Base-by-base conservation (phyloP, 345 rosid species). In the Abelmoschus esculentus region DNA sequence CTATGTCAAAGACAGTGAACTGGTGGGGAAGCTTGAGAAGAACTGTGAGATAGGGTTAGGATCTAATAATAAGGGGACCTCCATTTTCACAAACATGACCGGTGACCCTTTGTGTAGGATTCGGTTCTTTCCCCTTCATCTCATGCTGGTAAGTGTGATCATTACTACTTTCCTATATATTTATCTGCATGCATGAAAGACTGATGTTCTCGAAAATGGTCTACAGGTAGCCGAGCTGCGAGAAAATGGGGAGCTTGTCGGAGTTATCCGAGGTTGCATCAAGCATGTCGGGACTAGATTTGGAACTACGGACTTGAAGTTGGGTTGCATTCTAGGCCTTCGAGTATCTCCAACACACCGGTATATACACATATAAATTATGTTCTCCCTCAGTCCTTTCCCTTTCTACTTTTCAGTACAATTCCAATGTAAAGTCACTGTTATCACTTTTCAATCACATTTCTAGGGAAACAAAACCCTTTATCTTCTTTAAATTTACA, bases 271-370 rank as follows among this genome's bases (percentile, higher is more conserved):
- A 75, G 88, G 90, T 44, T 86, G 90, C 84, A 83, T 86, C 75
- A 86, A 86, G 80, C 34, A 59, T 77, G 84, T 80, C 61, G 82
- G 79, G 76, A 77, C 85, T 71, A 72, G 71, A 62, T 74, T 66
- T 68, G 77, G 75, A 59, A 77, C 63, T 52, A 68, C 55, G 1
- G 19, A 59, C 72, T 59, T 84, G 70, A 82, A 81, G 61, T 67
- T 82, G 77, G 90, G 90, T 50, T 84, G 86, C 83, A 79, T 82
- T 34, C 79, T 84, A 55, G 88, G 90, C 72, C 88, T 86, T 49
- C 81, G 90, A 66, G 88, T 86, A 66, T 82, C 84, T 80, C 83
- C 86, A 19, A 57, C 28, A 31, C 86, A 84, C 71, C 79, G 86
- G 90, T 86, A 75, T 64, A 10, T 31, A 28, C 82, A 28, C 84